Percentiles rank a stretch among this genome's conserved stretches.
Conservation (phyloP, 169 alveolate species). For the Cryptosporidium bovis region DNA sequence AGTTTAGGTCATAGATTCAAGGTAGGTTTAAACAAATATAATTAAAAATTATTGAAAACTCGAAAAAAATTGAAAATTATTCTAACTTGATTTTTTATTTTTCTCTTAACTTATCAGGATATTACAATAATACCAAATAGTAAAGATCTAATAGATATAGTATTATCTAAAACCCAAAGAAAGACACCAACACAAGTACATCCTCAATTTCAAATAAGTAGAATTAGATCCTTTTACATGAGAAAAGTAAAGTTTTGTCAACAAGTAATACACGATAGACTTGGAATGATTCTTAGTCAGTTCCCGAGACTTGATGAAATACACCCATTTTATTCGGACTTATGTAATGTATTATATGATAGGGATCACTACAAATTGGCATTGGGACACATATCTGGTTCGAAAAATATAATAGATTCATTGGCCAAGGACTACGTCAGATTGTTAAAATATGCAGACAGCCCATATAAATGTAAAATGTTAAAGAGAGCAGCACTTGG, state of each 20-base stretch:
- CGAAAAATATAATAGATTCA: constrained; percentile 91
- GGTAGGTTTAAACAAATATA: constrained; percentile 26
- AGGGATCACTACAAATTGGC: constrained; percentile 99
- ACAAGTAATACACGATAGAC: constrained; percentile 93
- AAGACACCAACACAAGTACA: constrained; percentile 99
- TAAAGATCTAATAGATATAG: constrained; percentile 91
- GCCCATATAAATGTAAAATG: constrained; percentile 96
- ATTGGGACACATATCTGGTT: constrained; percentile 95
- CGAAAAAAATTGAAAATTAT: neutral
- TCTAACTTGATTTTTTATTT: neutral
- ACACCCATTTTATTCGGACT: constrained; percentile 99
- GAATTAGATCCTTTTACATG: constrained; percentile 98
- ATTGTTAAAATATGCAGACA: constrained; percentile 95
- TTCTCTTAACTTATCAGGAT: constrained; percentile 80
- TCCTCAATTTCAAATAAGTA: constrained; percentile 96
- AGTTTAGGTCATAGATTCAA: constrained; percentile 73
- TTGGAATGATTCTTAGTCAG: constrained; percentile 90
- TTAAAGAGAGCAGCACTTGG: constrained; percentile 98
- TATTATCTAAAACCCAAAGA: constrained; percentile 97
- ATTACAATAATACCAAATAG: constrained; percentile 94
- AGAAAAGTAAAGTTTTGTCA: constrained; percentile 97
- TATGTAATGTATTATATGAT: constrained; percentile 97
- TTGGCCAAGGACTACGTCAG: constrained; percentile 97
- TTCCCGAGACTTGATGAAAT: constrained; percentile 98
- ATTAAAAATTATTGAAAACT: neutral